Percentiles rank a stretch among this genome's conserved stretches.
Conservation (phyloP, 2,329 filamentous ascomycete genomes). For the Ophiostoma novo-ulmi region DNA sequence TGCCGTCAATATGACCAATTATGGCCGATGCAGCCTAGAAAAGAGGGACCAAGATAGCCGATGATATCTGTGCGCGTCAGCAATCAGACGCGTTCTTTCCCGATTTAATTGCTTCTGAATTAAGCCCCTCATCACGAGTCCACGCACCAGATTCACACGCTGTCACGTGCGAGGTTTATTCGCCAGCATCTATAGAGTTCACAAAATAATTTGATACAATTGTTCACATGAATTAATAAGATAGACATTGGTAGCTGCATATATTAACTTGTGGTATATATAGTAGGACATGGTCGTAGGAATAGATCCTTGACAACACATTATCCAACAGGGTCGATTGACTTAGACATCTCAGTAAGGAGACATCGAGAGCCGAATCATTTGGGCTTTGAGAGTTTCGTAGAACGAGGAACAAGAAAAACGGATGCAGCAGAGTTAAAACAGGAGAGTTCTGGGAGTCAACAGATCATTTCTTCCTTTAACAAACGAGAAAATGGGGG, state of each 20-base stretch:
- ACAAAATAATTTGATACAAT: too few species aligned
- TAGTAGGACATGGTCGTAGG: background rate
- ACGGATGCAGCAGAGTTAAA: background rate
- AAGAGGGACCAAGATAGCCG: background rate
- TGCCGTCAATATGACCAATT: constrained; percentile 22
- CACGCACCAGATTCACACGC: constrained; percentile 8
- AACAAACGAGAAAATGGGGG: background rate
- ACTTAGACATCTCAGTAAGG: background rate
- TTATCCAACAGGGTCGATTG: background rate
- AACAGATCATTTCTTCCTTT: constrained; percentile 3
- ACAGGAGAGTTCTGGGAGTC: background rate
- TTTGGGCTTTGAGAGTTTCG: constrained; percentile 27
- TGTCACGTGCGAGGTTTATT: constrained; percentile 17
- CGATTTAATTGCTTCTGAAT: background rate
- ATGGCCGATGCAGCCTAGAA: background rate
- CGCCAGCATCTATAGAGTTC: background rate
- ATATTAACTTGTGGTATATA: background rate
- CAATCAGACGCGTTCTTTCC: background rate
- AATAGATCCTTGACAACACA: background rate
- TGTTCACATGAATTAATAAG: too few species aligned
- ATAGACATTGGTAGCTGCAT: background rate
- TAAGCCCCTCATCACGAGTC: background rate
- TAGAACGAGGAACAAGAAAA: constrained; percentile 18
- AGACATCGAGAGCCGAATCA: background rate
- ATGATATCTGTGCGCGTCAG: background rate